Evolutionary conservation across 495 filamentous ascomycete species (phyloP).

Genomic region (Penicillium cataractarum): DNA sequence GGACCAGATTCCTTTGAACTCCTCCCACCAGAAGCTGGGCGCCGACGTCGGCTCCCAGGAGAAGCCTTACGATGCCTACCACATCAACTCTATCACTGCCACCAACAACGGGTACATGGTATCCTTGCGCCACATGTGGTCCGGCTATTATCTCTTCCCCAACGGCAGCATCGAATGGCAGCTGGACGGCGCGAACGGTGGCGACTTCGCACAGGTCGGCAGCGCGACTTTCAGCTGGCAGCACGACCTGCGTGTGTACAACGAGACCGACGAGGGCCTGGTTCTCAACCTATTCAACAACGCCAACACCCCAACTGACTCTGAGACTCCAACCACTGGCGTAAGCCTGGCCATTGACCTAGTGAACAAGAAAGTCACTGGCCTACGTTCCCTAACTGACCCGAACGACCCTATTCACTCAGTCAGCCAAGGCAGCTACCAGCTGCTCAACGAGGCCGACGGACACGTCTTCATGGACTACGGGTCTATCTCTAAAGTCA

Average conservation of each 20-base stretch:
- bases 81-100: constrained; percentile 43
- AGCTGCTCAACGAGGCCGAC: constrained; percentile 40
- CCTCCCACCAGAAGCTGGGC: constrained; percentile 30
- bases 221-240: constrained; percentile 50
- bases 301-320: constrained; percentile 35
- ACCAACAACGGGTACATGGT: constrained; percentile 44
- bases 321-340: constrained; percentile 35
- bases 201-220: constrained; percentile 45
- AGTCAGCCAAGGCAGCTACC: constrained; percentile 52
- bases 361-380: constrained; percentile 41
- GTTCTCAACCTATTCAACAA: constrained; percentile 40
- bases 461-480: constrained; percentile 52
- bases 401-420: constrained; percentile 41
- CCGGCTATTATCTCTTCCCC: constrained; percentile 37
- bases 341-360: constrained; percentile 46
- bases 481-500: constrained; percentile 52
- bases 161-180: constrained; percentile 47
- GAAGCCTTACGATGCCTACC: constrained; percentile 43
- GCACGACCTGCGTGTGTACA: constrained; percentile 45
- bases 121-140: constrained; percentile 41
- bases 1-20: constrained; percentile 24
- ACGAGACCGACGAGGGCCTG: constrained; percentile 35
- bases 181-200: constrained; percentile 40
- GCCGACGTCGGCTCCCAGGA: constrained; percentile 24
- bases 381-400: constrained; percentile 39